A percentile compares a stretch with the other conserved stretches of the same genome.
These are phyloP conservation scores for Clavispora asparagi DNA, from an alignment of 805 yeast genomes.

Conservation along the genomic window DNA sequence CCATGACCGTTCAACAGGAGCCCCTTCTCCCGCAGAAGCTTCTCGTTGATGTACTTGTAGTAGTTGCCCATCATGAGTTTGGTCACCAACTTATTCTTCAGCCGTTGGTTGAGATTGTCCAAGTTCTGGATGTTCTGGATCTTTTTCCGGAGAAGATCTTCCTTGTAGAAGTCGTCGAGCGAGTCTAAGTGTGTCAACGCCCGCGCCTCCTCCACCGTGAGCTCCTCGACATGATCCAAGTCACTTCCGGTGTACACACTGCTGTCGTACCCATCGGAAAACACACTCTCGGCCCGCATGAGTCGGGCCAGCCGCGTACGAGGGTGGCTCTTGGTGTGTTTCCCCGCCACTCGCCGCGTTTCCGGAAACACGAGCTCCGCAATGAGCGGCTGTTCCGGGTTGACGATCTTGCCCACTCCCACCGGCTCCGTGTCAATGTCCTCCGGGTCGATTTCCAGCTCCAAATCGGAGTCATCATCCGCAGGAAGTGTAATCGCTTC, in stretches of 20 bases:
- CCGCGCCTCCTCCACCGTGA: conserved; percentile 28
- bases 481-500: conserved; percentile 45
- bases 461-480: conserved; percentile 37
- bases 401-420: conserved; percentile 47
- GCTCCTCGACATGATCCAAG: conserved; percentile 27
- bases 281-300: conserved; percentile 4
- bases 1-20: background rate
- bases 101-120: conserved; percentile 31
- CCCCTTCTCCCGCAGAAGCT: conserved; percentile 9
- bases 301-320: background rate
- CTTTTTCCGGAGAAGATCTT: conserved; percentile 40
- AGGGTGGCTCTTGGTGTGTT: background rate
- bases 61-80: conserved; percentile 66
- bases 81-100: conserved; percentile 51
- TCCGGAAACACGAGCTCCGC: conserved; percentile 51
- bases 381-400: conserved; percentile 43
- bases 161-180: conserved; percentile 32
- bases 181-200: conserved; percentile 33
- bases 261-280: conserved; percentile 12
- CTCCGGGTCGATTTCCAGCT: conserved; percentile 26
- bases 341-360: conserved; percentile 9
- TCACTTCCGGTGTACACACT: conserved; percentile 11
- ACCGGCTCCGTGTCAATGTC: conserved; percentile 43
- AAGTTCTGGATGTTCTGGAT: conserved; percentile 44
- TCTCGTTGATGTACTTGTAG: conserved; percentile 41